Percentiles rank a stretch among this genome's conserved stretches.
Evolutionary conservation across 2,329 filamentous ascomycete species (phyloP).

Genomic region (Annulohypoxylon truncatum): DNA sequence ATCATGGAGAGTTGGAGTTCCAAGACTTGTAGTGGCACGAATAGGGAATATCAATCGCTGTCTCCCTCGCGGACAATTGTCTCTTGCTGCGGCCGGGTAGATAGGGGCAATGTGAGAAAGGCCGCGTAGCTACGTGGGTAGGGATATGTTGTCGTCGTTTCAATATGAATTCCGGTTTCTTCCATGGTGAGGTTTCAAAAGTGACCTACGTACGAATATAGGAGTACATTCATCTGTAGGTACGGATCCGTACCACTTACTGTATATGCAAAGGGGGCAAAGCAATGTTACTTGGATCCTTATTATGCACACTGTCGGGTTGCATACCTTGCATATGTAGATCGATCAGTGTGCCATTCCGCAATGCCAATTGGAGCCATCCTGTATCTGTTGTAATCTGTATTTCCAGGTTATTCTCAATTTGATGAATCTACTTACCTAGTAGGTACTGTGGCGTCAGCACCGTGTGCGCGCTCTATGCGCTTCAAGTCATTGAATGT

Average conservation of each 20-base stretch:
- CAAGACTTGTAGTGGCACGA: slow-evolving; percentile 19
- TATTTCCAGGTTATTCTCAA: slow-evolving; percentile 19
- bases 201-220: slow-evolving; percentile 28
- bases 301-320: slow-evolving; percentile 31
- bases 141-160: slow-evolving; percentile 33
- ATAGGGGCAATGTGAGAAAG: slow-evolving; percentile 32
- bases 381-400: background rate
- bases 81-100: slow-evolving; percentile 20
- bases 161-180: slow-evolving; percentile 37
- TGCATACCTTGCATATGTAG: slow-evolving; percentile 27
- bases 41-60: slow-evolving; percentile 22
- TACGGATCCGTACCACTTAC: slow-evolving; percentile 16
- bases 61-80: slow-evolving; percentile 16
- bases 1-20: slow-evolving; percentile 16
- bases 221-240: slow-evolving; percentile 18
- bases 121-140: slow-evolving; percentile 11
- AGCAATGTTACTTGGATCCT: slow-evolving; percentile 32
- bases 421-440: slow-evolving; percentile 7
- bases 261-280: slow-evolving; percentile 11
- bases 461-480: background rate
- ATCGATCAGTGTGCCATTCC: slow-evolving; percentile 34
- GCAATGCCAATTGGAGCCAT: slow-evolving; percentile 5
- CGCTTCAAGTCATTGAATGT: background rate
- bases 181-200: slow-evolving; percentile 30
- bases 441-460: slow-evolving; percentile 9